Evolutionary conservation across 164 flowering plant species (phyloP).

Genomic region (Akebia trifoliata): DNA sequence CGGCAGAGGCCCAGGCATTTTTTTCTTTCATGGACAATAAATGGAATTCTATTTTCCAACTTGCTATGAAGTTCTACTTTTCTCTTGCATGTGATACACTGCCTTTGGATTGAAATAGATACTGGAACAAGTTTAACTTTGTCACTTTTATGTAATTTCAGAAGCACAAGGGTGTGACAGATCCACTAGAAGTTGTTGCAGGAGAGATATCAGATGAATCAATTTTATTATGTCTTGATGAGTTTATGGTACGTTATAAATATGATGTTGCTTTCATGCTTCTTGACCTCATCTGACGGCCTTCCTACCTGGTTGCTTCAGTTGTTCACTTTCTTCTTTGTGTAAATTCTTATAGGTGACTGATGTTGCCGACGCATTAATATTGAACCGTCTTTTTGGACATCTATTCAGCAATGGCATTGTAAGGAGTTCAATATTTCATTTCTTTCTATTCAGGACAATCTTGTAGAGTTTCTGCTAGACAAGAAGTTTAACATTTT

Average conservation of each 20-base stretch:
- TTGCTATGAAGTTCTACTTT: background rate
- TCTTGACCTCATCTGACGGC: conserved; percentile 9
- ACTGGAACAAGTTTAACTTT: no score
- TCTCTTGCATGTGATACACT: background rate
- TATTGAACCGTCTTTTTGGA: conserved; percentile 80
- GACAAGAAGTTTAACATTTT: background rate
- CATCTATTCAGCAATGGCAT: conserved; percentile 77
- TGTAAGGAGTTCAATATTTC: conserved; percentile 40
- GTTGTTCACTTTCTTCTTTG: conserved; percentile 5
- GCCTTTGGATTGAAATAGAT: background rate
- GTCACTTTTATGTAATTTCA: conserved; percentile 38
- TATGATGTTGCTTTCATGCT: conserved; percentile 2
- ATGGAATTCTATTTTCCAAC: no score
- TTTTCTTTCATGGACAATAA: conserved; percentile 1
- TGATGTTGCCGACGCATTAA: conserved; percentile 99
- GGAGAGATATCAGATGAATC: conserved; percentile 92
- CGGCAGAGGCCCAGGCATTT: background rate
- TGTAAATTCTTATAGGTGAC: conserved; percentile 50
- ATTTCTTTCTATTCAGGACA: background rate
- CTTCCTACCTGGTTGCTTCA: background rate
- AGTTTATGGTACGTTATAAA: conserved; percentile 71
- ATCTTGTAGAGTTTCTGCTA: conserved; percentile 4
- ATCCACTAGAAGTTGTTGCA: conserved; percentile 98
- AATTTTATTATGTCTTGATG: conserved; percentile 87
- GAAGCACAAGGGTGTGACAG: conserved; percentile 88